Evolutionary conservation across 2,329 filamentous ascomycete genomes (phyloP).

Genomic region (Cladosporium austrohemisphaericum): DNA sequence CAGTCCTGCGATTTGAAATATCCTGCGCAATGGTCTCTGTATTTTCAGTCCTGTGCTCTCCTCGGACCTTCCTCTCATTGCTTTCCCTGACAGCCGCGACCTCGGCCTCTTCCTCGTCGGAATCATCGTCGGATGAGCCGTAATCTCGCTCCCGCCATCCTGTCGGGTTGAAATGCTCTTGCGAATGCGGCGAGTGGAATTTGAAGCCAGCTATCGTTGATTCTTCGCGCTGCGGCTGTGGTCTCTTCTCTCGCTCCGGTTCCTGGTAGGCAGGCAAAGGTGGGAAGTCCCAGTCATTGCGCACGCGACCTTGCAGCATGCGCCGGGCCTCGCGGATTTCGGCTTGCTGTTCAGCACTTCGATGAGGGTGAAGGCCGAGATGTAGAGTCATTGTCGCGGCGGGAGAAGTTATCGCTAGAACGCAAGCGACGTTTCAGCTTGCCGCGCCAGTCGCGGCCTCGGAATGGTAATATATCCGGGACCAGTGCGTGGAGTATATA

Average conservation of each 20-base stretch:
- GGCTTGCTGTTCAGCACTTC: conserved; percentile 28
- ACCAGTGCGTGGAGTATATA: too few species aligned
- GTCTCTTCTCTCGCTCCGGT: not conserved
- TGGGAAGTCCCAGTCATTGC: conserved; percentile 46
- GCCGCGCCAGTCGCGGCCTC: too few species aligned
- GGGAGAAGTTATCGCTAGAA: not conserved
- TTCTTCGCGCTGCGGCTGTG: conserved; percentile 12
- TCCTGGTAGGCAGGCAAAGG: conserved; percentile 28
- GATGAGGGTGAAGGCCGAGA: conserved; percentile 26
- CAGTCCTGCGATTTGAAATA: conserved; percentile 26
- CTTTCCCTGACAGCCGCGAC: conserved; percentile 14
- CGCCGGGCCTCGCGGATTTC: conserved; percentile 41
- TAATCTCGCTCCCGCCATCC: conserved; percentile 45
- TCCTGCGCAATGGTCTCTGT: conserved; percentile 43
- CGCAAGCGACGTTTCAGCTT: conserved; percentile 5
- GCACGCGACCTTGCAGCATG: conserved; percentile 40
- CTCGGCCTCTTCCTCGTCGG: conserved; percentile 30
- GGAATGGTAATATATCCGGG: not conserved
- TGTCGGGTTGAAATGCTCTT: conserved; percentile 27
- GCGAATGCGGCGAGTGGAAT: conserved; percentile 20
- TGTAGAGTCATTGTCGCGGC: conserved; percentile 28
- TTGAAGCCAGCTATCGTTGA: conserved; percentile 29
- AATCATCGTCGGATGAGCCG: conserved; percentile 27
- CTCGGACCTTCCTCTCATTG: conserved; percentile 20
- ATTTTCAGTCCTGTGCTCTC: conserved; percentile 41